Percentiles rank a stretch among this genome's conserved stretches.
phyloP scores from a whole-genome alignment of 2,329 filamentous ascomycete genomes.

The Plectosphaerella cucumerina region DNA sequence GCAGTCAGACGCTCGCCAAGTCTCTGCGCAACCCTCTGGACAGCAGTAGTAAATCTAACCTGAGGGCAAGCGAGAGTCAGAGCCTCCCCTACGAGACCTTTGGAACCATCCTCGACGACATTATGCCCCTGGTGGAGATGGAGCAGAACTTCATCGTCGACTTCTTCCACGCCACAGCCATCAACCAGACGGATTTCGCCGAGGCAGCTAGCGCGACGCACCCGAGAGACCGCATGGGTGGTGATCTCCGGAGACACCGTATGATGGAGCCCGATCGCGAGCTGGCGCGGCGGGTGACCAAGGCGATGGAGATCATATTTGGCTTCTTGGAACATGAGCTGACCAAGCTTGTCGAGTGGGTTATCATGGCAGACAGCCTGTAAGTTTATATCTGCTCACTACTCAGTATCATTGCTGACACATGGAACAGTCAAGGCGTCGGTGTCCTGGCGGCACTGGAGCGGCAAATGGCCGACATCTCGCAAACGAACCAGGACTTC shows the following conservation, averaged over 20 bases:
- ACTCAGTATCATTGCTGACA: background rate
- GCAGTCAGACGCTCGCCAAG: conserved; percentile 81
- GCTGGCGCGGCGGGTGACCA: conserved; percentile 78
- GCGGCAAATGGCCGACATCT: conserved; percentile 71
- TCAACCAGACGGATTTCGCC: conserved; percentile 76
- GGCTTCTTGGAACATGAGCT: conserved; percentile 76
- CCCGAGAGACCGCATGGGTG: conserved; percentile 65
- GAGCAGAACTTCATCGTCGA: conserved; percentile 98
- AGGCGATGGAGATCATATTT: conserved; percentile 86
- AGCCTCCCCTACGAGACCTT: conserved; percentile 80
- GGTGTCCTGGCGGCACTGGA: conserved; percentile 80
- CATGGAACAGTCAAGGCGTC: conserved; percentile 69
- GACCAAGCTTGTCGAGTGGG: conserved; percentile 79
- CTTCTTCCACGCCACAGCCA: conserved; percentile 90
- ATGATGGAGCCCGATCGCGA: conserved; percentile 86
- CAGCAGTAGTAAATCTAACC: conserved; percentile 44
- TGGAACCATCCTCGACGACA: conserved; percentile 72
- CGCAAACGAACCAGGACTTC: conserved; percentile 92
- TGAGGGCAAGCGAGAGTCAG: conserved; percentile 57
- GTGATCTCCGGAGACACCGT: conserved; percentile 69
- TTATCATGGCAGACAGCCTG: conserved; percentile 73
- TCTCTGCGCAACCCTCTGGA: conserved; percentile 67
- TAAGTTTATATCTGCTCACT: conserved; percentile 42
- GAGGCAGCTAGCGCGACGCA: conserved; percentile 66
- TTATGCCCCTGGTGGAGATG: conserved; percentile 77